Evolutionary conservation across 345 rosid species (phyloP).

Genomic region (Syzygium oleosum): DNA sequence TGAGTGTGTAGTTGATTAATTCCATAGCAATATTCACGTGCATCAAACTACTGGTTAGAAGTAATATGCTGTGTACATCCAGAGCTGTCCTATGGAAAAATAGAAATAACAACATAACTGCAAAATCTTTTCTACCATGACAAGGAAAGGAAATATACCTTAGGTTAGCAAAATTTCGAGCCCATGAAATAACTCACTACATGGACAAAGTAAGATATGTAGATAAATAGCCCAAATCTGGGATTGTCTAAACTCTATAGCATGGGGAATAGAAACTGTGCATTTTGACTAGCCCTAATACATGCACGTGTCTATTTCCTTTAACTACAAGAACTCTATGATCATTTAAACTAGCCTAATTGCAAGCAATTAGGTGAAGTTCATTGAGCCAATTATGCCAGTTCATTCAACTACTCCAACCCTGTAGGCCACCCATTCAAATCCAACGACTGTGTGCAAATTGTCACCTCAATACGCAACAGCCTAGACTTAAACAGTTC

Average conservation of each 20-base stretch:
- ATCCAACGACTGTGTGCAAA: background rate
- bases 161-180: background rate
- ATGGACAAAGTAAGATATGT: background rate
- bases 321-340: background rate
- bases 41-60: background rate
- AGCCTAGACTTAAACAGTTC: background rate
- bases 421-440: background rate
- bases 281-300: background rate
- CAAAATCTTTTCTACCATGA: background rate
- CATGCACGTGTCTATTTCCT: background rate
- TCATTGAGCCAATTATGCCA: background rate
- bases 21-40: background rate
- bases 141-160: background rate
- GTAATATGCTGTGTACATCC: background rate
- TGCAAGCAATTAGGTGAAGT: background rate
- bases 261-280: background rate
- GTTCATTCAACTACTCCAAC: background rate
- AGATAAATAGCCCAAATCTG: background rate
- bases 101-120: background rate
- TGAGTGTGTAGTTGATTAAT: background rate
- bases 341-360: background rate
- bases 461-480: background rate
- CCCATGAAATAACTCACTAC: background rate
- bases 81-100: background rate
- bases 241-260: background rate